A percentile compares a stretch with the other conserved stretches of the same genome.
Evolutionary conservation across 2,329 filamentous ascomycete species (phyloP).

Genomic region (Botrytis pseudocinerea): DNA sequence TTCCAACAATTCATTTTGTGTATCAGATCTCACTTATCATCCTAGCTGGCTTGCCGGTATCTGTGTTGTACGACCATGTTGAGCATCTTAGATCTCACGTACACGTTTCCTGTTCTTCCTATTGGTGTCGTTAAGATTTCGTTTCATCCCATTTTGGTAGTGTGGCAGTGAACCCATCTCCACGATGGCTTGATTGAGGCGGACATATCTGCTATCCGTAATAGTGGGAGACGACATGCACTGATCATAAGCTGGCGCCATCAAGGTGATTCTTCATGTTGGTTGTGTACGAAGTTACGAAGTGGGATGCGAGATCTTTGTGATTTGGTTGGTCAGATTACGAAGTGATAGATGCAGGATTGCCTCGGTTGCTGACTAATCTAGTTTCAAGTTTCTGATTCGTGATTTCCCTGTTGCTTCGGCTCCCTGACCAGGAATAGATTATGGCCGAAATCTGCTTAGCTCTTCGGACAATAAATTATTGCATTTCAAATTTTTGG

Average conservation of each 20-base stretch:
- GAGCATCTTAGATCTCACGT: background rate
- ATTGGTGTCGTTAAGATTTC: conserved; percentile 3
- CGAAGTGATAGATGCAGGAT: conserved; percentile 9
- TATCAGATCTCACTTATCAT: conserved; percentile 5
- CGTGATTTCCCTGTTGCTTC: background rate
- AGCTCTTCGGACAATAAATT: background rate
- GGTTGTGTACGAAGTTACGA: background rate
- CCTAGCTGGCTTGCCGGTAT: conserved; percentile 2
- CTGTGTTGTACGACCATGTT: background rate
- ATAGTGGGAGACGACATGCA: conserved; percentile 5
- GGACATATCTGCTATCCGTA: background rate
- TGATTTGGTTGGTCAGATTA: conserved; percentile 23
- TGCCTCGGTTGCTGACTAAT: conserved; percentile 16
- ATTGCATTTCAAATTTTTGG: background rate
- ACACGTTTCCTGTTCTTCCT: background rate
- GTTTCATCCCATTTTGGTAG: conserved; percentile 4
- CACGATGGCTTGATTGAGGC: background rate
- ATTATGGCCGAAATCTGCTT: conserved; percentile 1
- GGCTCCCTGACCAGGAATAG: conserved; percentile 5
- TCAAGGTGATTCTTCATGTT: background rate
- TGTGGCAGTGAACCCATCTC: background rate
- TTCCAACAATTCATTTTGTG: background rate
- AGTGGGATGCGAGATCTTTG: conserved; percentile 14
- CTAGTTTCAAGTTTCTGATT: background rate
- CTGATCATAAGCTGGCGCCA: conserved; percentile 15